Evolutionary conservation across 805 yeast species (phyloP).

Genomic region (Candida succiphila): DNA sequence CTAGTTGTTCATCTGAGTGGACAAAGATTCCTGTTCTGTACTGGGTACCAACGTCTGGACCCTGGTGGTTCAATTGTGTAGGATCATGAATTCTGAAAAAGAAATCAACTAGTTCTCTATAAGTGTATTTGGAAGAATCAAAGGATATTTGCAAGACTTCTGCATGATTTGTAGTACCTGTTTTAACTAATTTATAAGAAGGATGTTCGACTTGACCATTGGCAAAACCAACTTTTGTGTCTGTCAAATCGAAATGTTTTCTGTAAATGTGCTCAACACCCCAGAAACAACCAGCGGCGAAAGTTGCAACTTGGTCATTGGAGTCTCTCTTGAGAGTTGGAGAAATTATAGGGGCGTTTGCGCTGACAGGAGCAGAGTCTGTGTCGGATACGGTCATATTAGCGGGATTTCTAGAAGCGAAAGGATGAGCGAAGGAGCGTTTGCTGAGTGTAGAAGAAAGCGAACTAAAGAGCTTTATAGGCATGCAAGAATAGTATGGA

Average conservation of each 20-base stretch:
- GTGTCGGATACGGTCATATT: no score
- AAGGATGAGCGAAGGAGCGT: no score
- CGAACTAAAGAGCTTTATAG: no score
- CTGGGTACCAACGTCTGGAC: constrained; percentile 84
- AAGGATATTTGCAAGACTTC: constrained; percentile 79
- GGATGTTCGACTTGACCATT: constrained; percentile 57
- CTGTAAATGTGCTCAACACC: constrained; percentile 79
- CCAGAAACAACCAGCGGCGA: constrained; percentile 73
- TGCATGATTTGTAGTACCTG: constrained; percentile 68
- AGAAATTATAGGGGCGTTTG: background rate
- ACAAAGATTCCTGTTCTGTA: constrained; percentile 78
- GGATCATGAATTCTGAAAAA: constrained; percentile 95
- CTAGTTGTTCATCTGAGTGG: constrained; percentile 40
- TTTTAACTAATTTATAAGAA: constrained; percentile 63
- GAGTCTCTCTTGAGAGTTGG: constrained; percentile 17
- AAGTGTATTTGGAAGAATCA: constrained; percentile 55
- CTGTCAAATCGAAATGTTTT: constrained; percentile 60
- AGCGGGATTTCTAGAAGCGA: no score
- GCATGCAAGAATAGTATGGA: no score
- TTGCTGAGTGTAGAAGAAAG: no score
- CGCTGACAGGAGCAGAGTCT: no score
- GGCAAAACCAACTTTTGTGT: constrained; percentile 82
- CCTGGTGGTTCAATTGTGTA: constrained; percentile 73
- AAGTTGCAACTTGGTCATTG: constrained; percentile 43
- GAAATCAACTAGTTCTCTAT: constrained; percentile 61